phyloP scores from a whole-genome alignment of 2,329 filamentous ascomycete species.

The Emericellopsis cladophorae region DNA sequence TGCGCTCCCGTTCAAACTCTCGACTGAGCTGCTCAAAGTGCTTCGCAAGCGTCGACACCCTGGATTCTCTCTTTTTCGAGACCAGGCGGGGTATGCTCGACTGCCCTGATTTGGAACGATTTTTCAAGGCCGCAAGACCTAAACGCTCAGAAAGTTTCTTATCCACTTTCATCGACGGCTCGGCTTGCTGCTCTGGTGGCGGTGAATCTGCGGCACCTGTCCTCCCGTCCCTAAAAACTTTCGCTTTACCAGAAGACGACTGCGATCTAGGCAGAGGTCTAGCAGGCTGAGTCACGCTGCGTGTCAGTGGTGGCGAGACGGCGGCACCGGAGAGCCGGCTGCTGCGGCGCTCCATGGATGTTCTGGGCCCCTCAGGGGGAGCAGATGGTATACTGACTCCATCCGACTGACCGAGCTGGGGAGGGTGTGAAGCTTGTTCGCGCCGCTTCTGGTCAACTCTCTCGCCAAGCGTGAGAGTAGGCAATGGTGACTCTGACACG shows the following conservation, averaged over 20 bases:
- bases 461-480: slow-evolving; percentile 23
- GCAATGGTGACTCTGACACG: slow-evolving; percentile 7
- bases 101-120: slow-evolving; percentile 36
- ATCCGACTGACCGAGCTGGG: slow-evolving; percentile 13
- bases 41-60: slow-evolving; percentile 82
- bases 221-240: slow-evolving; percentile 20
- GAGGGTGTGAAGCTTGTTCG: slow-evolving; percentile 25
- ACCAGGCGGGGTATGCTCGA: slow-evolving; percentile 87
- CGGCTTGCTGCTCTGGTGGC: slow-evolving; percentile 6
- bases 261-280: slow-evolving; percentile 32
- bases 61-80: slow-evolving; percentile 58
- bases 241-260: slow-evolving; percentile 28
- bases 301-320: slow-evolving; percentile 38
- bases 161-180: slow-evolving; percentile 40
- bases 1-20: slow-evolving; percentile 90
- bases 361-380: slow-evolving; percentile 10
- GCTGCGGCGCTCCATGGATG: slow-evolving; percentile 19
- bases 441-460: slow-evolving; percentile 39
- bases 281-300: slow-evolving; percentile 38
- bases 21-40: slow-evolving; percentile 95
- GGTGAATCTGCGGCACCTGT: slow-evolving; percentile 12
- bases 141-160: slow-evolving; percentile 69
- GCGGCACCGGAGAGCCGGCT: slow-evolving; percentile 31
- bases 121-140: slow-evolving; percentile 52
- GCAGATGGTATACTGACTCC: slow-evolving; percentile 14